phyloP scores from a whole-genome alignment of 495 filamentous ascomycete species.

The Elasticomyces elasticus region DNA sequence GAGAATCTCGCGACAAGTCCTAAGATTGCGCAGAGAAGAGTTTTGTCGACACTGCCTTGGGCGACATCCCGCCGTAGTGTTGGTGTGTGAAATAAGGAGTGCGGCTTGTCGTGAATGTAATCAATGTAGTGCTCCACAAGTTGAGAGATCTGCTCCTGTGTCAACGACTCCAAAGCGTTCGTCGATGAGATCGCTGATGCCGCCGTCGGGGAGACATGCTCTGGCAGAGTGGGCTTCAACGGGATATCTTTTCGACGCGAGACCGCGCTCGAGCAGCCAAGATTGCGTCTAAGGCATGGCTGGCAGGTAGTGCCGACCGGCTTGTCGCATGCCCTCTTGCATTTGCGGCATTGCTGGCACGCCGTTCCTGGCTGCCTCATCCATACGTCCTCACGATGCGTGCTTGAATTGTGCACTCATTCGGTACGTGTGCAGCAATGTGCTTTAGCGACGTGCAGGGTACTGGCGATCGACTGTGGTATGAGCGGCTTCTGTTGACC shows the following conservation, averaged over 20 bases:
- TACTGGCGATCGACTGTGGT: too few species aligned
- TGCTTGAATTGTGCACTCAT: too few species aligned
- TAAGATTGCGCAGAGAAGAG: constrained; percentile 8
- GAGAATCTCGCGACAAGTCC: constrained; percentile 3
- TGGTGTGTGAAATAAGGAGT: constrained; percentile 33
- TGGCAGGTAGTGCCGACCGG: neutral
- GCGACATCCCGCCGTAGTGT: constrained; percentile 26
- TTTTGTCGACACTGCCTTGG: constrained; percentile 28
- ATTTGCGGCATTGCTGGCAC: constrained; percentile 1
- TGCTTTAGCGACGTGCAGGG: too few species aligned
- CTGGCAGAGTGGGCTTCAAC: too few species aligned
- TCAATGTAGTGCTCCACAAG: constrained; percentile 34
- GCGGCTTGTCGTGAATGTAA: constrained; percentile 36
- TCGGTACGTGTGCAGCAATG: too few species aligned
- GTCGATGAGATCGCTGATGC: neutral
- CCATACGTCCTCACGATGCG: too few species aligned
- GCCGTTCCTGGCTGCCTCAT: neutral
- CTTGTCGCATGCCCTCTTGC: neutral
- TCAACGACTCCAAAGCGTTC: neutral
- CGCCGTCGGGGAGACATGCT: neutral
- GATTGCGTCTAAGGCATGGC: neutral
- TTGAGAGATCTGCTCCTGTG: neutral
- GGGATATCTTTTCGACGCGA: too few species aligned
- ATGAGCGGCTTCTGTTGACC: too few species aligned
- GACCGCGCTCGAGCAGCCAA: neutral